Base-by-base conservation (phyloP, 768 basidiomycete genomes). In the Auricularia sp. region DNA sequence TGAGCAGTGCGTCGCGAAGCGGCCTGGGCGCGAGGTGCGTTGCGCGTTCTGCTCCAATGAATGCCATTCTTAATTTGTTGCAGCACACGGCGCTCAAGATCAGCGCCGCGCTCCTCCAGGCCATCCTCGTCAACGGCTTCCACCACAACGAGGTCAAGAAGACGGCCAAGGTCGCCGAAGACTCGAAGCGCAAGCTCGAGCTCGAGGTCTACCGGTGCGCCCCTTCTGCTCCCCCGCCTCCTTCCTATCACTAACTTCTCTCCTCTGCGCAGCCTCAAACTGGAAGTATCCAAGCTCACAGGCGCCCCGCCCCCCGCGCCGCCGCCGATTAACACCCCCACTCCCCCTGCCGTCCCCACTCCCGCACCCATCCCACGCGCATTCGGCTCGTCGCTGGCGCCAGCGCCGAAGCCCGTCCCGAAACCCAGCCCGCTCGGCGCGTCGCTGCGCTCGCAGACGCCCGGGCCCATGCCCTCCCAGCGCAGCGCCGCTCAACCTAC, bases 71-170 rank as follows among this genome's bases (percentile, higher is more conserved):
- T 23, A 23, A 42, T 61, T 56, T 66, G 23, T 51, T 59, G 1
- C 72, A 90, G 86, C 77, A 81, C 65, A 81, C 85, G 69, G 85
- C 89, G 36, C 83, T 92, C 60, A 78, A 84, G 68, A 80, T 92
- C 70, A 89, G 88, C 76, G 85, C 88, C 69, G 85, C 86, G 61
- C 83, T 92, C 60, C 79, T 92, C 72, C 85, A 87, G 67, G 90
- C 90, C 64, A 92, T 92, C 73, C 82, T 92, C 64, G 83, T 88
- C 77, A 92, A 92, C 71, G 87, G 91, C 73, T 77, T 84, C 61
- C 87, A 88, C 68, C 87, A 90, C 76, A 87, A 86, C 42, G 90
- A 92, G 72, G 83, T 84, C 65, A 85, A 81, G 72, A 88, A 86
- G 77, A 87, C 83, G 76, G 77, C 78, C 69, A 84, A 84, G 75